Conservation (phyloP, 352 stramenopile species). For the Globisporangium echinulatum region DNA sequence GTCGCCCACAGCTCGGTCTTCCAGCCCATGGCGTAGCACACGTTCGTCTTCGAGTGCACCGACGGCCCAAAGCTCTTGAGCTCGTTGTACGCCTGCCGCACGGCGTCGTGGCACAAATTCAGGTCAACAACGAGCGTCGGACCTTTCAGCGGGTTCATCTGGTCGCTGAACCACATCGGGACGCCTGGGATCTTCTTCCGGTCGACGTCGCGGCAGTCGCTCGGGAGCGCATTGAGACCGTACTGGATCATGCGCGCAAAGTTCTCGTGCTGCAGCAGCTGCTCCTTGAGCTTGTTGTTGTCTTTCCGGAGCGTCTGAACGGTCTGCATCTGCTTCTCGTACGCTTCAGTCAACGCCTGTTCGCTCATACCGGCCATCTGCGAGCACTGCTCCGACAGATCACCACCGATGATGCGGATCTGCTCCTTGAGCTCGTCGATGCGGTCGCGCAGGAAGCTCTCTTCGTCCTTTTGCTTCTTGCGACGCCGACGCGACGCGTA, state of each 20-base stretch:
- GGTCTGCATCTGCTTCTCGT: conserved; percentile 79
- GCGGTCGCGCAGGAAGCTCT: conserved; percentile 70
- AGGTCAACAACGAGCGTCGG: conserved; percentile 71
- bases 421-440: conserved; percentile 83
- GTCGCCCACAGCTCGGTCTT: conserved; percentile 79
- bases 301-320: conserved; percentile 75
- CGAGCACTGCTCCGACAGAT: conserved; percentile 71
- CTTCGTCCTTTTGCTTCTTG: conserved; percentile 83
- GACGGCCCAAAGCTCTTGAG: conserved; percentile 67
- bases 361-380: conserved; percentile 81
- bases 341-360: conserved; percentile 67
- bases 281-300: conserved; percentile 82
- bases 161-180: conserved; percentile 75
- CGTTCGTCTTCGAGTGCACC: conserved; percentile 79
- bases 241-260: conserved; percentile 84
- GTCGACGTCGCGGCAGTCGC: conserved; percentile 69
- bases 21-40: conserved; percentile 84
- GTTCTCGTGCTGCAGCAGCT: conserved; percentile 78
- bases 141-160: conserved; percentile 73
- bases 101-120: conserved; percentile 71
- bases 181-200: conserved; percentile 70
- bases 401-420: conserved; percentile 74
- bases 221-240: conserved; percentile 67
- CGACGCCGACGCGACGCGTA: conserved; percentile 72
- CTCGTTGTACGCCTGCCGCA: conserved; percentile 75